Conservation (phyloP, 2,329 filamentous ascomycete species). For the Hypoxylon rubiginosum region DNA sequence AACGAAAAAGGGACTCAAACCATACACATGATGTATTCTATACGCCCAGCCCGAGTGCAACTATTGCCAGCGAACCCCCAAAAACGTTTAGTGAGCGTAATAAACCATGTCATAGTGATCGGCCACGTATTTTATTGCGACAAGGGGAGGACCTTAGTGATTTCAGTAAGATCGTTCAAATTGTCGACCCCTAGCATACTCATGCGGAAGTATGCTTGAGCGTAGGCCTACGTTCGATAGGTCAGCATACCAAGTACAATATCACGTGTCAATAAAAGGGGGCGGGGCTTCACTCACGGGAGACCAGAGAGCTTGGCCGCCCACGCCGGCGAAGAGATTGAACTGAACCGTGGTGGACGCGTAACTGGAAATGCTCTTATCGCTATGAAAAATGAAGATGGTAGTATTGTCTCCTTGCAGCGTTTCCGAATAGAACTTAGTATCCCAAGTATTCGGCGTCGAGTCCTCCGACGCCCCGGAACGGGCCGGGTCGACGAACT, state of each 20-base stretch:
- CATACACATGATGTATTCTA: not conserved
- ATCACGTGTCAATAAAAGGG: not conserved
- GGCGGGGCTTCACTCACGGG: slow-evolving; percentile 44
- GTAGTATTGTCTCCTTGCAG: slow-evolving; percentile 47
- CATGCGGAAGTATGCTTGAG: slow-evolving; percentile 59
- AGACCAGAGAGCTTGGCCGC: slow-evolving; percentile 42
- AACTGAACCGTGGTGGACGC: slow-evolving; percentile 41
- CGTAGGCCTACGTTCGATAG: slow-evolving; percentile 49
- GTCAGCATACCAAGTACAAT: slow-evolving; percentile 1
- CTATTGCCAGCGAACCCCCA: not conserved
- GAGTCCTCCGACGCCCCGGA: slow-evolving; percentile 60
- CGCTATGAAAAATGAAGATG: slow-evolving; percentile 54
- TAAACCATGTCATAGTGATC: not conserved
- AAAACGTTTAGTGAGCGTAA: not conserved
- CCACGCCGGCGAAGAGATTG: slow-evolving; percentile 42
- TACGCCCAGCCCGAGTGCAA: not conserved
- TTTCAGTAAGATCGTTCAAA: slow-evolving; percentile 60
- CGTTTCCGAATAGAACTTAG: slow-evolving; percentile 62
- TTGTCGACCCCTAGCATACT: slow-evolving; percentile 61
- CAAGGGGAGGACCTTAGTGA: slow-evolving; percentile 56
- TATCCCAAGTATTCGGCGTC: slow-evolving; percentile 65
- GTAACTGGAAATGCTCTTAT: slow-evolving; percentile 47
- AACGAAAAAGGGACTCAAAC: not conserved
- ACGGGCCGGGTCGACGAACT: slow-evolving; percentile 57
- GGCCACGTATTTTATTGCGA: slow-evolving; percentile 21